Conservation (phyloP, 208 protist genomes). For the Strigomonas galati region DNA sequence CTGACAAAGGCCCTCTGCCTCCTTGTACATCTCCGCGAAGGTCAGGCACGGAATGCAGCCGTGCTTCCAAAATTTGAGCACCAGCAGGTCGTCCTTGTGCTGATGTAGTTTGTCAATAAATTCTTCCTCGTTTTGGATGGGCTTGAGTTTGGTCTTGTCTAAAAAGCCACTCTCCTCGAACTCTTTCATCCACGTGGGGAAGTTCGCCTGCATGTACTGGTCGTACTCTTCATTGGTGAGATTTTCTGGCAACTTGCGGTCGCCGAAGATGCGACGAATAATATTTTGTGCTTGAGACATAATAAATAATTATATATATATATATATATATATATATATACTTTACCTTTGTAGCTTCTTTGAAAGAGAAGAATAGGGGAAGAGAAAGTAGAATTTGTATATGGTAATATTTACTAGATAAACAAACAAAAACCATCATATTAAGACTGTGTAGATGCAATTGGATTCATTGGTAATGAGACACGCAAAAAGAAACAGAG, state of each 20-base stretch:
- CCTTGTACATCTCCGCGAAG: conserved; percentile 92
- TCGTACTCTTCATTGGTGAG: conserved; percentile 77
- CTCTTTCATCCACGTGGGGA: conserved; percentile 84
- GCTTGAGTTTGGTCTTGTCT: conserved; percentile 78
- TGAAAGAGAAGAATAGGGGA: conserved; percentile 1
- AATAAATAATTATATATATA: conserved; percentile 17
- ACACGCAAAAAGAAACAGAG: too few species aligned
- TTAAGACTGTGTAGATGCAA: too few species aligned
- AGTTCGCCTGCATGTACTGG: conserved; percentile 80
- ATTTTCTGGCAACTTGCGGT: conserved; percentile 70
- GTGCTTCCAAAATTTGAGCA: conserved; percentile 93
- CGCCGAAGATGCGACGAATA: conserved; percentile 84
- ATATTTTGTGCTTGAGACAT: conserved; percentile 84
- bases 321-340: too few species aligned
- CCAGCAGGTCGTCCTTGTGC: conserved; percentile 87
- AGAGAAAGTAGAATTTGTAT: conserved; percentile 1
- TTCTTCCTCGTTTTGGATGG: conserved; percentile 83
- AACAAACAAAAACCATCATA: too few species aligned
- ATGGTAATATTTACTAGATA: too few species aligned
- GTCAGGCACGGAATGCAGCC: conserved; percentile 89
- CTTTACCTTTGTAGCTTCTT: background rate
- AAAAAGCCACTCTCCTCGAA: conserved; percentile 89
- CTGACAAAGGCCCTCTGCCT: conserved; percentile 46
- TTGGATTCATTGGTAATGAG: too few species aligned
- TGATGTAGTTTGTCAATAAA: conserved; percentile 81